Base-by-base conservation (phyloP, 1,284 basidiomycete species). In the Austroboletus olivaceoglutinosus region DNA sequence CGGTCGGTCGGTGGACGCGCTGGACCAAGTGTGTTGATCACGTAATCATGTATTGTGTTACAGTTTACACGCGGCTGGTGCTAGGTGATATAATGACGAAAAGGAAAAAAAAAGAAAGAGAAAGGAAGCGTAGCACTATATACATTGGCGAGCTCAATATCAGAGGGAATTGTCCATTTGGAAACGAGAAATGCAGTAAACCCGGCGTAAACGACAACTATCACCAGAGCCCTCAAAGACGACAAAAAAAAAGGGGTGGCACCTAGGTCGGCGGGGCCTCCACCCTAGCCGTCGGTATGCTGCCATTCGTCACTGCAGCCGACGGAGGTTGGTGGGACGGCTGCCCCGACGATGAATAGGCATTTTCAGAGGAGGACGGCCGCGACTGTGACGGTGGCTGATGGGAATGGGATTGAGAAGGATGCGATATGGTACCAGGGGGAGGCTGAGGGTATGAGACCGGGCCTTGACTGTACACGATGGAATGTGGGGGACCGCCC, bases 381-480 rank as follows among this genome's bases (percentile, higher is more conserved):
- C 76, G 71, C 33, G 69, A 71, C 23, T 70, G 70, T 23, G 69
- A 65, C 27, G 58, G 57, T 34, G 70, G 66, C 50, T 70, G 72
- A 43, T 70, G 72, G 48, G 69, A 70, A 49, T 66, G 68, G n/a
- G 67, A 52, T 30, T 65, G 64, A 19, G 72, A 71, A 31, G 70
- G 67, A 41, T 70, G 76, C 39, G 73, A 75, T 51, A 75, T 63
- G 9, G 71, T 38, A n/a, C 73, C 72, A n/a, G 69, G 67, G 34
- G 73, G 68, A 30, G 74, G 71, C 29, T 77, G 68, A 23, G 73
- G 69, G 27, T 72, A 78, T 56, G 73, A 71, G 13, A 73, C 68
- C 49, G 69, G 56, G 19, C 68, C 66, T 58, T 82, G 80, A 22
- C 72, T 71, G 63, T 83, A 86, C 16, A 82, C 73, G 47, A 79